Evolutionary conservation across 1,284 basidiomycete genomes (phyloP), one percentile per base, ranked within the genome.

Genomic region (Tylopilus orsonianus): DNA sequence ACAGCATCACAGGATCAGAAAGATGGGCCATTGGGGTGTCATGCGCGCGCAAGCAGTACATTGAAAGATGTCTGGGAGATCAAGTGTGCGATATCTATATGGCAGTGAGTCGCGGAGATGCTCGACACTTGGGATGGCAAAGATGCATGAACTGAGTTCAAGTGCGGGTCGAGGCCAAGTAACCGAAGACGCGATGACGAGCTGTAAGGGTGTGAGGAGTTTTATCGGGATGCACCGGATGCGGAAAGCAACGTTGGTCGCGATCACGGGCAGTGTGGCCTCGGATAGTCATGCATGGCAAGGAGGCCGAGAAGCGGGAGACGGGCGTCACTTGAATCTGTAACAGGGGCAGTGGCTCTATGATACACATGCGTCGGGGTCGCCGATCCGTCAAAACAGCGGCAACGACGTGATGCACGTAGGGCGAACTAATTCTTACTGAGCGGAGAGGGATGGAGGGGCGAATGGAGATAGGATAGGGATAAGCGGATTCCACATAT

Each of bases 1-100:
- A 62, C 60, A 62, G 57, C 24, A 58, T 44, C 35, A 54, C 57
- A 49, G 48, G 57, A 57, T 52, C 46, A 34, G 44, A 45, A 56
- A 56, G 43, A 18, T 3, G 30, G 29, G 6, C 19, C 1, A 33
- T 18, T 41, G 39, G 22, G 20, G 36, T 5, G 36, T n/a, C 14
- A 23, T 22, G 8, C 8, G 8, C 8, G 7, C 27, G 27, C 27
- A 30, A 41, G 19, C 40, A 8, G n/a, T 32, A 41, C 40, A 41
- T 12, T 7, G 19, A 22, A 10, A 10, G 29, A 20, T 26, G 16
- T 22, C 22, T 29, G 26, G 24, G 36, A 54, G 33, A 30, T 41
- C 42, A 39, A 4, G 4, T 10, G 32, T 22, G 14, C 5, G 30
- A 44, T 41, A 44, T 45, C 23, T 24, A 41, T 24, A 44, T 12